Conservation (phyloP, 257 asterid species). For the Hygrophila difformis region DNA sequence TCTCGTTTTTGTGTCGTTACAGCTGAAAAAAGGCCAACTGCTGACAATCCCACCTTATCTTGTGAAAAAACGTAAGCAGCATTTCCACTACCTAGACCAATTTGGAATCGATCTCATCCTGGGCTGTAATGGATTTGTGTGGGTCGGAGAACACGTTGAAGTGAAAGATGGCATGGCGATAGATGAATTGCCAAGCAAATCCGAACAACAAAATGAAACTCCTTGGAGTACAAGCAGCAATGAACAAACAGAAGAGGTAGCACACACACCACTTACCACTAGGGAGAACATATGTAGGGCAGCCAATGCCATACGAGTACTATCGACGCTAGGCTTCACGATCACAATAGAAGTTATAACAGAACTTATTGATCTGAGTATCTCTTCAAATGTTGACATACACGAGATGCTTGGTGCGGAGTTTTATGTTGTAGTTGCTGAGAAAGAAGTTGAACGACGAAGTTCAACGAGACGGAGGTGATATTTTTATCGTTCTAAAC, state of each 20-base stretch:
- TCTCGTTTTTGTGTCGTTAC: constrained; percentile 10
- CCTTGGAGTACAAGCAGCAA: constrained; percentile 16
- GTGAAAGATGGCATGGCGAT: constrained; percentile 59
- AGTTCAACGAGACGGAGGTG: too few relatives aligned
- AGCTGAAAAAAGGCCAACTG: constrained; percentile 85
- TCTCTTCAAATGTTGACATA: constrained; percentile 40
- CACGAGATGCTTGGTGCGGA: constrained; percentile 91
- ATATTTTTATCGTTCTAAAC: too few relatives aligned
- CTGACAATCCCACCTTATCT: constrained; percentile 73
- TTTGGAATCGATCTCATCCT: constrained; percentile 78
- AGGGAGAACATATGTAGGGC: constrained; percentile 68
- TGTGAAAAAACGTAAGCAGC: constrained; percentile 85
- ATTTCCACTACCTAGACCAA: constrained; percentile 70
- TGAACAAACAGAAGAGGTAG: constrained; percentile 24
- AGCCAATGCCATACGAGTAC: constrained; percentile 71
- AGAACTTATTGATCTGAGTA: constrained; percentile 48
- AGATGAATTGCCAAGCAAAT: constrained; percentile 39
- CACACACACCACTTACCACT: constrained; percentile 48
- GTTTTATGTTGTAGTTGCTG: constrained; percentile 74
- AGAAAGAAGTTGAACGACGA: too few relatives aligned
- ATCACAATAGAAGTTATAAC: constrained; percentile 45
- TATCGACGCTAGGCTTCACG: constrained; percentile 66
- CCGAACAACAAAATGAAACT: constrained; percentile 30
- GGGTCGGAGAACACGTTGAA: constrained; percentile 88
- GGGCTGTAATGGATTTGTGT: constrained; percentile 83